Evolutionary conservation across 1,284 basidiomycete genomes (phyloP).

Genomic region (Vanrija humicola): DNA sequence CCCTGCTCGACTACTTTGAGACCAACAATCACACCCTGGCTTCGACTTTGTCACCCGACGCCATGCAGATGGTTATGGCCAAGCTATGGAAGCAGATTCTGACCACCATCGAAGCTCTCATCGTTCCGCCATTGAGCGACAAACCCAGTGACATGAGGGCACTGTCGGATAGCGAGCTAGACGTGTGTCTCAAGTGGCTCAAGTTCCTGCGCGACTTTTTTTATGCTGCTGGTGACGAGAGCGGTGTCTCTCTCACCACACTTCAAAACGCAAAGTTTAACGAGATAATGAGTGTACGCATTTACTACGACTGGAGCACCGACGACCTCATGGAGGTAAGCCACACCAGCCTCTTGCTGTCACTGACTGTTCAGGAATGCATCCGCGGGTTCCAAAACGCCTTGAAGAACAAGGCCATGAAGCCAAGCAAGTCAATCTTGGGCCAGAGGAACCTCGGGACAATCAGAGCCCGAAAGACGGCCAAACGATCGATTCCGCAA

Average conservation of each 20-base stretch:
- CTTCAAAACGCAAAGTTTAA: slow-evolving; percentile 97
- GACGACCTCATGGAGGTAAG: slow-evolving; percentile 79
- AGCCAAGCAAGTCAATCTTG: slow-evolving; percentile 85
- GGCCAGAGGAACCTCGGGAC: slow-evolving; percentile 83
- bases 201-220: slow-evolving; percentile 96
- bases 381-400: slow-evolving; percentile 74
- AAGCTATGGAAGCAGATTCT: slow-evolving; percentile 97
- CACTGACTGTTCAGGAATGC: slow-evolving; percentile 60
- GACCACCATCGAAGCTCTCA: slow-evolving; percentile 76
- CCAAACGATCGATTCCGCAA: slow-evolving; percentile 72
- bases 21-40: slow-evolving; percentile 89
- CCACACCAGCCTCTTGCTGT: neutral
- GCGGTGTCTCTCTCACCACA: slow-evolving; percentile 71
- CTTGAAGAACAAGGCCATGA: slow-evolving; percentile 67
- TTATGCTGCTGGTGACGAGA: slow-evolving; percentile 87
- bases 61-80: slow-evolving; percentile 88
- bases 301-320: slow-evolving; percentile 93
- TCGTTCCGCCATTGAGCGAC: slow-evolving; percentile 89
- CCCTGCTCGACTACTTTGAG: slow-evolving; percentile 95
- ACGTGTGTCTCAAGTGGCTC: slow-evolving; percentile 97
- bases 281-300: slow-evolving; percentile 78
- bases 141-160: slow-evolving; percentile 85
- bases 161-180: slow-evolving; percentile 89
- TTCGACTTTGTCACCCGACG: slow-evolving; percentile 74
- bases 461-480: slow-evolving; percentile 88